Evolutionary conservation across 768 basidiomycete genomes (phyloP).

Genomic region (Tylopilus sp.): DNA sequence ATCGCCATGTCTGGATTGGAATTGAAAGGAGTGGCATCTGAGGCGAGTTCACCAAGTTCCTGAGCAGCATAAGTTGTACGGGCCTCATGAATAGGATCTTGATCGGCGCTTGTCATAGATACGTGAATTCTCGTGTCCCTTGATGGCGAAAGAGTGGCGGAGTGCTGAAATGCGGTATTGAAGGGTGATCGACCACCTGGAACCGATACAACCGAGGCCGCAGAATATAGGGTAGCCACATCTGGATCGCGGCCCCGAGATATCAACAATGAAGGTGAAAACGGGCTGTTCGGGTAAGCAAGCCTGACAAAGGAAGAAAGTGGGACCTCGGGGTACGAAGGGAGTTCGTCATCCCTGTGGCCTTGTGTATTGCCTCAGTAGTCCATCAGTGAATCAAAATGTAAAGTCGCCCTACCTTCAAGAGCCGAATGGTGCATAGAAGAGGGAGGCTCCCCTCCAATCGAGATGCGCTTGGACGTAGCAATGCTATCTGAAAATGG

Average conservation of each 20-base stretch:
- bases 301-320: slow-evolving; percentile 68
- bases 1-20: slow-evolving; percentile 66
- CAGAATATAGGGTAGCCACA: slow-evolving; percentile 84
- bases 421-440: slow-evolving; percentile 7
- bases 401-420: slow-evolving; percentile 18
- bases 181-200: slow-evolving; percentile 42
- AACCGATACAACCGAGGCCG: slow-evolving; percentile 73
- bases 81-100: slow-evolving; percentile 35
- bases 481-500: slow-evolving; percentile 10
- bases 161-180: slow-evolving; percentile 33
- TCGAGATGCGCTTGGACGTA: slow-evolving; percentile 9
- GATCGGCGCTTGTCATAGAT: slow-evolving; percentile 22
- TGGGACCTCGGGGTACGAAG: slow-evolving; percentile 58
- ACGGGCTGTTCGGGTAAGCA: slow-evolving; percentile 63
- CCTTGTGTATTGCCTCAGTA: slow-evolving; percentile 18
- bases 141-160: slow-evolving; percentile 24
- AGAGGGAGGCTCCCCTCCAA: slow-evolving; percentile 17
- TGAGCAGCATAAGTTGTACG: slow-evolving; percentile 54
- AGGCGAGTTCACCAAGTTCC: slow-evolving; percentile 75
- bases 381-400: not conserved
- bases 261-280: slow-evolving; percentile 36
- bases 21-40: slow-evolving; percentile 63
- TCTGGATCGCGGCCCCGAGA: slow-evolving; percentile 62
- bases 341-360: slow-evolving; percentile 19
- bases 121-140: slow-evolving; percentile 16